Conservation (phyloP, 345 rosid species). For the Streptanthus diversifolius region DNA sequence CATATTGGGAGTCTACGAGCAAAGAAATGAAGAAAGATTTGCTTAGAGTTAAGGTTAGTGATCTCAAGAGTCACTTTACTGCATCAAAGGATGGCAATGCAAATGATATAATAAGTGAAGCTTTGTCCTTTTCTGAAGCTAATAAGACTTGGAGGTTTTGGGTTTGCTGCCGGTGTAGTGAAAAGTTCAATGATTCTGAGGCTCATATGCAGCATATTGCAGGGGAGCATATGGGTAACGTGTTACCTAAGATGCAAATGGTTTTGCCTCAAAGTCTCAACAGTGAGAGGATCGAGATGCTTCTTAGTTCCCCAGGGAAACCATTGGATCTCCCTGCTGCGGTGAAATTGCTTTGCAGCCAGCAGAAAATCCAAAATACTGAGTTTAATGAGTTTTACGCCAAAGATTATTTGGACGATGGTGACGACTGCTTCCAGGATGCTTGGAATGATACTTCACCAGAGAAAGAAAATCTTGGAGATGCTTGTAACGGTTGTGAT, state of each 20-base stretch:
- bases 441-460: constrained; percentile 74
- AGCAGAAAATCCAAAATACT: constrained; percentile 41
- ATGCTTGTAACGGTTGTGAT: constrained; percentile 40
- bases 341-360: constrained; percentile 49
- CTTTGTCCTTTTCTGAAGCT: constrained; percentile 51
- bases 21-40: constrained; percentile 54
- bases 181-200: constrained; percentile 61
- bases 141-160: constrained; percentile 76
- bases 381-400: constrained; percentile 43
- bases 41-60: constrained; percentile 56
- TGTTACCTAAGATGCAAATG: constrained; percentile 64
- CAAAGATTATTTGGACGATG: constrained; percentile 42
- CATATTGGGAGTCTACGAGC: constrained; percentile 71
- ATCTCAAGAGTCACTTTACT: constrained; percentile 59
- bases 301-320: constrained; percentile 70
- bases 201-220: constrained; percentile 75
- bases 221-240: constrained; percentile 73
- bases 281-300: constrained; percentile 68
- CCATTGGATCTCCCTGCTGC: constrained; percentile 76
- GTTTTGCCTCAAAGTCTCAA: constrained; percentile 73
- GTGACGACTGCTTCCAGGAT: constrained; percentile 68
- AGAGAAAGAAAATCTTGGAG: constrained; percentile 50
- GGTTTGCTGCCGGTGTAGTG: constrained; percentile 65
- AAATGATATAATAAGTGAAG: constrained; percentile 56
- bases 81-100: constrained; percentile 57